Conservation (phyloP, 2,329 filamentous ascomycete genomes). For the Phoma sp. region DNA sequence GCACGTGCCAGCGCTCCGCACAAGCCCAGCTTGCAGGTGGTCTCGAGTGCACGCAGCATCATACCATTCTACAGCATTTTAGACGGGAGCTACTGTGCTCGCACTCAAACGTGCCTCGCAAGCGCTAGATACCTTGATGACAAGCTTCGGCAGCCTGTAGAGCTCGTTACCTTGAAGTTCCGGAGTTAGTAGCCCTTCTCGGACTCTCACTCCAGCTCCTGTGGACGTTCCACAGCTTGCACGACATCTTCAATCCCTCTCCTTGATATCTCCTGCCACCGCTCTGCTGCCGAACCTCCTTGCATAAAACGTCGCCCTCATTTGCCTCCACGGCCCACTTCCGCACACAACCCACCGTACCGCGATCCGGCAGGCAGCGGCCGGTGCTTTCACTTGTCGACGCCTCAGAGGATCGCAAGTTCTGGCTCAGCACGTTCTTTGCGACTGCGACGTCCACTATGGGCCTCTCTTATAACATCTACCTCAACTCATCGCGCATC, state of each 20-base stretch:
- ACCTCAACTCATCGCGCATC: slow-evolving; percentile 84
- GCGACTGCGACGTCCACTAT: slow-evolving; percentile 54
- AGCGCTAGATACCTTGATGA: neutral
- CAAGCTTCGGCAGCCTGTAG: neutral
- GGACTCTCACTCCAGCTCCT: neutral
- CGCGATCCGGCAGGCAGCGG: slow-evolving; percentile 2
- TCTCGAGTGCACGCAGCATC: slow-evolving; percentile 6
- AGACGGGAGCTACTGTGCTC: neutral
- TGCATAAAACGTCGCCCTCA: slow-evolving; percentile 4
- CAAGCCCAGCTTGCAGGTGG: slow-evolving; percentile 15
- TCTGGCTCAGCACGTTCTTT: neutral
- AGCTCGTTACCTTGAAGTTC: neutral
- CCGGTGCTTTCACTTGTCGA: neutral
- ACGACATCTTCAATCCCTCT: neutral
- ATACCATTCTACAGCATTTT: slow-evolving; percentile 8
- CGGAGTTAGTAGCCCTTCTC: neutral
- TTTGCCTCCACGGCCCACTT: slow-evolving; percentile 5
- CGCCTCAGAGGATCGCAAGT: neutral
- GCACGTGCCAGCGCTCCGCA: slow-evolving; percentile 29
- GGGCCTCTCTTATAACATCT: slow-evolving; percentile 91
- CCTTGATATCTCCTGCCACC: neutral
- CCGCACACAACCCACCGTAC: slow-evolving; percentile 3
- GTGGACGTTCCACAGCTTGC: neutral
- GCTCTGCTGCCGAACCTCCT: neutral
- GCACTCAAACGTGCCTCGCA: neutral